Base-by-base conservation (phyloP, 148 eudicot species). In the Amaranthus cruentus region DNA sequence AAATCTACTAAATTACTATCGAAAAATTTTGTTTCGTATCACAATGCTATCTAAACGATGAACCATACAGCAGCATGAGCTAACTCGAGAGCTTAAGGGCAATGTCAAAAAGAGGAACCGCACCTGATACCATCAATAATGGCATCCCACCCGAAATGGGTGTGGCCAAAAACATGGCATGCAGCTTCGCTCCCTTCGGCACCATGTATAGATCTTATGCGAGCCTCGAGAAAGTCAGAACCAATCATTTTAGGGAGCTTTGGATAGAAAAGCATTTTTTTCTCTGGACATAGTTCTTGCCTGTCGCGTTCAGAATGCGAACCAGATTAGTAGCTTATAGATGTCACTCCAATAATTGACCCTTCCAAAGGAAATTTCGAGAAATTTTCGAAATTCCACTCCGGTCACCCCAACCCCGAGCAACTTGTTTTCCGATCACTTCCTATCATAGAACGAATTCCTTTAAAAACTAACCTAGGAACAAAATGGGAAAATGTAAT, bases 251-350 rank as follows among this genome's bases (percentile, higher is more conserved):
- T 88, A 42, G 90, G 90, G 15, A 89, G 90, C 70, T 87, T 83
- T 21, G 93, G 93, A 79, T 89, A 89, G 83, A 87, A 83, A 64
- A 89, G 87, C 93, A 89, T 89, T 78, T 90, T 89, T 77, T 89
- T 89, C 71, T 89, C 90, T 48, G 93, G 93, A 66, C 93, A 89
- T 62, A 89, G 76, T 66, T 89, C 93, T 78, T 80, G 86, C 82
- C 93, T 89, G 85, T 71, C 59, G 58, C 56, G 2, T 28, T 51
- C 57, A 50, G 9, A 47, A 46, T 8, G 8, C 60, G 46, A 55
- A 38, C 53, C 55, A 62, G 46, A 49, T 49, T 10, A 60, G 28
- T 15, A 69, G 49, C 67, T 50, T 9, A 10, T 54, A 66, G n/a
- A 42, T 28, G 38, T 28, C 59, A 53, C 12, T 53, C 15, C 62